These are phyloP conservation scores for Neophaeococcomyces mojaviensis DNA, from an alignment of 2,329 filamentous ascomycete genomes.

Conservation along the genomic window DNA sequence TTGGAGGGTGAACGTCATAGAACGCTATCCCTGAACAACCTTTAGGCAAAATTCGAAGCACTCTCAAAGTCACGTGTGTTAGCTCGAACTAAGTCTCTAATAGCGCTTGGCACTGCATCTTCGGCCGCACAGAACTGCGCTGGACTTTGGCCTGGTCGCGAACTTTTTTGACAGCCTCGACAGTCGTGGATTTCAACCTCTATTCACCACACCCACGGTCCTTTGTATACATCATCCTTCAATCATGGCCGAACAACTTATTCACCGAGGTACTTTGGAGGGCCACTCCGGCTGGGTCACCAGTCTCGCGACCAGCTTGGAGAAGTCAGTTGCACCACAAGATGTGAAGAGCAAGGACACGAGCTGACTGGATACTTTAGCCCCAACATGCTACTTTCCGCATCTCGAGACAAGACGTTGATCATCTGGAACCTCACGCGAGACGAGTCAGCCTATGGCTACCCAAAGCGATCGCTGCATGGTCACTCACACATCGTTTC, in stretches of 20 bases:
- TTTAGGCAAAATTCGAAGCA: neutral
- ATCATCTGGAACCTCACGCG: constrained; percentile 99
- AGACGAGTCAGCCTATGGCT: constrained; percentile 95
- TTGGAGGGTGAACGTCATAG: too few species aligned
- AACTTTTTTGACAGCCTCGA: constrained; percentile 6
- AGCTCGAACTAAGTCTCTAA: neutral
- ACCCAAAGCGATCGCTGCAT: constrained; percentile 97
- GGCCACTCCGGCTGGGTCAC: constrained; percentile 99
- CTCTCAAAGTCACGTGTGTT: neutral
- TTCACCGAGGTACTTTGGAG: constrained; percentile 94
- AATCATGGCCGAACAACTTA: constrained; percentile 83
- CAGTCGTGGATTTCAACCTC: neutral
- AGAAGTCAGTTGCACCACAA: constrained; percentile 62
- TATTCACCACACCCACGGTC: neutral
- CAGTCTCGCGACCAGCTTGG: constrained; percentile 93
- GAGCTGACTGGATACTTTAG: constrained; percentile 35
- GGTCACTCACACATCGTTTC: constrained; percentile 99
- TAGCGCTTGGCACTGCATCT: neutral
- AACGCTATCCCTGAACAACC: too few species aligned
- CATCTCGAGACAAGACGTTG: constrained; percentile 93
- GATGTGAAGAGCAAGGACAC: constrained; percentile 14
- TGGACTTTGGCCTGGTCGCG: neutral
- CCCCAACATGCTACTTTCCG: constrained; percentile 99
- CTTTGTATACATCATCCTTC: constrained; percentile 1
- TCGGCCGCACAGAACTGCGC: neutral